Evolutionary conservation across 2,329 filamentous ascomycete genomes (phyloP).

Genomic region (Coniochaeta sp.): DNA sequence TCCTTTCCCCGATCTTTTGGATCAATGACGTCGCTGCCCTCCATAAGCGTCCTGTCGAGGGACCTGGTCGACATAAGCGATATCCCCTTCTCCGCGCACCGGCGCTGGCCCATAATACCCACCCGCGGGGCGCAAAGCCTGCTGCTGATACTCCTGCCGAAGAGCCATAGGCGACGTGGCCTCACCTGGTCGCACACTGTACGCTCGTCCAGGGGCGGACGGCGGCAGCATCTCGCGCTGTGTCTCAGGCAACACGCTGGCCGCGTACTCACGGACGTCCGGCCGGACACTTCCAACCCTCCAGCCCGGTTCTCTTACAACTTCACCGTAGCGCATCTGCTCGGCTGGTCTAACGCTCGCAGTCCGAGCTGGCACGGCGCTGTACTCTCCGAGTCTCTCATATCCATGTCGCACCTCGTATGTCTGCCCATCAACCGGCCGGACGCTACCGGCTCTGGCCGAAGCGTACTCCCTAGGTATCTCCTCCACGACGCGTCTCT

Average conservation of each 20-base stretch:
- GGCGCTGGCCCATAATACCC: conserved; percentile 10
- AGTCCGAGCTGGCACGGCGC: background rate
- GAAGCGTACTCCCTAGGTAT: conserved; percentile 8
- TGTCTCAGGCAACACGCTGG: conserved; percentile 29
- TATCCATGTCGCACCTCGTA: background rate
- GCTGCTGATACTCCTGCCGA: conserved; percentile 29
- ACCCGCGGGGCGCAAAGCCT: conserved; percentile 29
- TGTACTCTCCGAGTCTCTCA: background rate
- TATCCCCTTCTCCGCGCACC: conserved; percentile 7
- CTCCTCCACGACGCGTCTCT: conserved; percentile 9
- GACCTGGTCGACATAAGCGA: conserved; percentile 10
- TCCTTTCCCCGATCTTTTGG: background rate
- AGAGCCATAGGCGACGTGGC: conserved; percentile 10
- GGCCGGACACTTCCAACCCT: conserved; percentile 49
- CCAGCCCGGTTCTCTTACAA: conserved; percentile 19
- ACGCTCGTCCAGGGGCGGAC: conserved; percentile 18
- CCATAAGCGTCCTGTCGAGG: background rate
- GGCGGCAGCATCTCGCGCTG: conserved; percentile 20
- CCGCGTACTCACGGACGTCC: conserved; percentile 40
- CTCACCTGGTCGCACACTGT: conserved; percentile 23
- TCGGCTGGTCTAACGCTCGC: conserved; percentile 6
- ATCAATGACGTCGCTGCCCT: background rate
- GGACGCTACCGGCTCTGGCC: conserved; percentile 13
- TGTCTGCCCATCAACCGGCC: conserved; percentile 7
- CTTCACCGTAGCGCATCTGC: conserved; percentile 20